phyloP scores from a whole-genome alignment of 371 early-diverging fungal species.

The Apophysomyces ossiformis region DNA sequence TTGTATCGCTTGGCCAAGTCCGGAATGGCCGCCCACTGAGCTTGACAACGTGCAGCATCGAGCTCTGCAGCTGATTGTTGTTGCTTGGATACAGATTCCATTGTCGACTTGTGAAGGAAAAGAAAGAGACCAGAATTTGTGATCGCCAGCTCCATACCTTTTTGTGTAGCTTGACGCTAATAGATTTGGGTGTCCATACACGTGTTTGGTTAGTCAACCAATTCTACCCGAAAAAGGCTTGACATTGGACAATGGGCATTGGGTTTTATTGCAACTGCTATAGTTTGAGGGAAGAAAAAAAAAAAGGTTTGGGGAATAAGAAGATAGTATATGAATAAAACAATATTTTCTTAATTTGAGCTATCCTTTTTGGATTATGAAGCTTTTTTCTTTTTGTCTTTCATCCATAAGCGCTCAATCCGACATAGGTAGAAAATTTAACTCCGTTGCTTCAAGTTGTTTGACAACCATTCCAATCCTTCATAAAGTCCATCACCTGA shows the following conservation, averaged over 20 bases:
- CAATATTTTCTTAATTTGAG: no score
- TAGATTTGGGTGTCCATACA: constrained; percentile 15
- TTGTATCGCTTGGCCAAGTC: constrained; percentile 60
- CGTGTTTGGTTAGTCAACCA: constrained; percentile 31
- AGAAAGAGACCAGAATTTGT: neutral
- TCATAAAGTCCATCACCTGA: constrained; percentile 85
- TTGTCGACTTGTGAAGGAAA: neutral
- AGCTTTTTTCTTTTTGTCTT: no score
- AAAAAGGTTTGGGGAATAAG: neutral
- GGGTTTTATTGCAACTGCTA: neutral
- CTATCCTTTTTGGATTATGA: no score
- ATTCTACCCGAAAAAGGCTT: constrained; percentile 28
- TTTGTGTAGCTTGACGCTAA: constrained; percentile 9
- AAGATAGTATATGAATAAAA: no score
- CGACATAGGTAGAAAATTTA: neutral
- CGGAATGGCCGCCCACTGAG: constrained; percentile 50
- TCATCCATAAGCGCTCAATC: no score
- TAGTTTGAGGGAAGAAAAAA: neutral
- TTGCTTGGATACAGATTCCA: constrained; percentile 19
- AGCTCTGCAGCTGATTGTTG: constrained; percentile 40
- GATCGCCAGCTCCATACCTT: neutral
- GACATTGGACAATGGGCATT: neutral
- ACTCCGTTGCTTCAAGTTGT: constrained; percentile 19
- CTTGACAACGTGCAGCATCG: constrained; percentile 58
- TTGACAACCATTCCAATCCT: constrained; percentile 72